phyloP scores from a whole-genome alignment of 805 yeast genomes.

The Myxozyma monticola region DNA sequence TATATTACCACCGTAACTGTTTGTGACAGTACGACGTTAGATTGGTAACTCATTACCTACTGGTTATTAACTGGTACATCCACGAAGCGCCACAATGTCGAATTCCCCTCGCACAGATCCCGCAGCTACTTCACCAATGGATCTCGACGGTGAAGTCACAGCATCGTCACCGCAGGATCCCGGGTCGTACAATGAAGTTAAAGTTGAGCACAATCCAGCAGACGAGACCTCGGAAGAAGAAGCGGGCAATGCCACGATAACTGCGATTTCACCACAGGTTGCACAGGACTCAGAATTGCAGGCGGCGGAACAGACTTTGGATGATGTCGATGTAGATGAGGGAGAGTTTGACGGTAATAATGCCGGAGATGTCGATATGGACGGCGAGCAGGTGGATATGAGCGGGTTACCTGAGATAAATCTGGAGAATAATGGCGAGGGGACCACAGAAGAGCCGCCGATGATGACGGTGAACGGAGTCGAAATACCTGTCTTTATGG shows the following conservation, averaged over 20 bases:
- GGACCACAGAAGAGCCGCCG: not conserved
- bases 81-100: too few relatives aligned
- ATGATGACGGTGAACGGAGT: slow-evolving; percentile 13
- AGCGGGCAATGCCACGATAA: not conserved
- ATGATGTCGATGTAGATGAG: not conserved
- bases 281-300: not conserved
- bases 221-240: slow-evolving; percentile 1
- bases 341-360: not conserved
- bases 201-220: not conserved
- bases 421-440: not conserved
- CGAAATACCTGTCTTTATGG: slow-evolving; percentile 8
- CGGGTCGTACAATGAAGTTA: not conserved
- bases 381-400: not conserved
- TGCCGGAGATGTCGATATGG: slow-evolving; percentile 3
- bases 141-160: slow-evolving; percentile 12
- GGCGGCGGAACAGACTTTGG: slow-evolving; percentile 1
- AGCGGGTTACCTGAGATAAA: not conserved
- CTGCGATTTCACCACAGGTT: not conserved
- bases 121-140: slow-evolving; percentile 22
- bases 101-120: slow-evolving; percentile 16
- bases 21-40: too few relatives aligned
- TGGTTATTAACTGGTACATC: too few relatives aligned
- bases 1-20: too few relatives aligned
- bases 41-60: too few relatives aligned
- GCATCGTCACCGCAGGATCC: slow-evolving; percentile 4